Evolutionary conservation across 192 early-diverging fungal genomes (phyloP), one percentile per base, ranked within the genome.

Genomic region (Entophlyctis luteolus): DNA sequence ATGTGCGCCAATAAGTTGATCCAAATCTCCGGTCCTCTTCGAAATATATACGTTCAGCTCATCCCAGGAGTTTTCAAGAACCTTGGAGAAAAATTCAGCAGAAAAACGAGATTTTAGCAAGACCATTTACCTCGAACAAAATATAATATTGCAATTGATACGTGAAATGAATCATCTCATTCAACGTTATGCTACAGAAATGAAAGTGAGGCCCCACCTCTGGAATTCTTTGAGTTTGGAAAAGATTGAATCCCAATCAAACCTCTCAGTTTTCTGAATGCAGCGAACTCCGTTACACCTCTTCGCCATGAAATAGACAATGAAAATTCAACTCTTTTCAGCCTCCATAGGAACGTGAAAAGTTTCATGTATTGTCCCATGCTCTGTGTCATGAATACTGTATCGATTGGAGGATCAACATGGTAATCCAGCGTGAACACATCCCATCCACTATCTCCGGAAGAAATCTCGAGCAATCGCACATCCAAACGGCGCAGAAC

Each of bases 61-160:
- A 29, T 86, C 87, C 95, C 95, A 98, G 0, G 92, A 90, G 50
- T 87, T 88, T 76, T 94, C 94, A 28, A 98, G 72, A 5, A 89
- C 89, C 84, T 87, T 4, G n/a, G 3, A 28, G 6, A n/a, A 45
- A 25, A 4, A 4, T 33, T 5, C 62, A 16, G 55, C 5, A 2
- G 14, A 18, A 20, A 6, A 5, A 20, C 38, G 23, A 4, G 1
- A 6, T 42, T n/a, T 12, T 42, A 2, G 5, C 20, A 28, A 48
- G 8, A 22, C 1, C 16, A 48, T 23, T 37, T n/a, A 91, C 91
- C 74, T 97, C 94, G 75, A 96, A 95, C 42, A 91, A 77, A 29
- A 93, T 87, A 71, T 93, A 96, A 72, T 93, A 91, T 74, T 97
- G 93, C 48, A 98, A 76, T 71, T 98, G 94, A 65, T 90, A 84